Conservation (phyloP, 352 stramenopile species). For the Globisporangium cylindrosporum region DNA sequence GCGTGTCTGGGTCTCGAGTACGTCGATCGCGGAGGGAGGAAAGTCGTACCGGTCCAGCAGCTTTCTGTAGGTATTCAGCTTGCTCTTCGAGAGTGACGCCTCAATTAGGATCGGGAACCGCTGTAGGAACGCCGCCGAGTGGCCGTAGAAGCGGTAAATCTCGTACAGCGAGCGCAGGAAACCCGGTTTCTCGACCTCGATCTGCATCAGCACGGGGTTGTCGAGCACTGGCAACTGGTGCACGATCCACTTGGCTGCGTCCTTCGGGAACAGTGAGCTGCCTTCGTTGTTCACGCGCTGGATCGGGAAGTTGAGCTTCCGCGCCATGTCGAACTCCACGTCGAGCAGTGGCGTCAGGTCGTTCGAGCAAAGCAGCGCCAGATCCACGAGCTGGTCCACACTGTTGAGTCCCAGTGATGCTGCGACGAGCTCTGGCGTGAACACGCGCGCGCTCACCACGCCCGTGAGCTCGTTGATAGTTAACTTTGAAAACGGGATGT, state of each 20-base stretch:
- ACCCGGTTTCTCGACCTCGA: slow-evolving; percentile 37
- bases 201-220: slow-evolving; percentile 45
- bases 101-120: slow-evolving; percentile 46
- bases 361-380: slow-evolving; percentile 85
- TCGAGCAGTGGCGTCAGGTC: slow-evolving; percentile 81
- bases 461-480: slow-evolving; percentile 24
- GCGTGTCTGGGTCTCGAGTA: slow-evolving; percentile 46
- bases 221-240: slow-evolving; percentile 54
- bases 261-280: slow-evolving; percentile 39
- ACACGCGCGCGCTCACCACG: slow-evolving; percentile 67
- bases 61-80: slow-evolving; percentile 55
- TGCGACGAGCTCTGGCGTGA: slow-evolving; percentile 61
- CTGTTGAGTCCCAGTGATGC: slow-evolving; percentile 44
- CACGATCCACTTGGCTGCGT: slow-evolving; percentile 55
- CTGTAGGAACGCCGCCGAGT: slow-evolving; percentile 37
- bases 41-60: slow-evolving; percentile 61
- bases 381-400: slow-evolving; percentile 75
- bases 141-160: slow-evolving; percentile 81
- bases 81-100: slow-evolving; percentile 25
- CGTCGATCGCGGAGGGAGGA: slow-evolving; percentile 58
- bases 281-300: slow-evolving; percentile 28
- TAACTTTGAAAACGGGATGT: slow-evolving; percentile 74
- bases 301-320: slow-evolving; percentile 50
- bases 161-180: slow-evolving; percentile 60
- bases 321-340: slow-evolving; percentile 52